A percentile compares a stretch with the other conserved stretches of the same genome.
Conservation (phyloP, 139 green algal species). For the Nannochloris sp. region DNA sequence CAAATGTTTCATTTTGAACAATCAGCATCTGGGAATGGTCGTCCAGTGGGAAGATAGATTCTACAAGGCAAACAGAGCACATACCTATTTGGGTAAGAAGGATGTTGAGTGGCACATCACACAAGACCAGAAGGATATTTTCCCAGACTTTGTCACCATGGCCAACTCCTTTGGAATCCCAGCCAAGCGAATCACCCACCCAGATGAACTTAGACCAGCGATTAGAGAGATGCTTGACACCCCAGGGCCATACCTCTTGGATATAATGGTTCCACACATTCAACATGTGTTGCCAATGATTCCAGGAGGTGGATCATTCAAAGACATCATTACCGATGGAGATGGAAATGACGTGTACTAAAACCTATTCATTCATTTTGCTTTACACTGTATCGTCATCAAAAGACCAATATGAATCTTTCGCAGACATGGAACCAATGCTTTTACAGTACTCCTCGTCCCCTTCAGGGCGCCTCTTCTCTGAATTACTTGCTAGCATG, state of each 20-base stretch:
- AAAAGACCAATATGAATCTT: constrained; percentile 62
- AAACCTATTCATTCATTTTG: constrained; percentile 6
- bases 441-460: constrained; percentile 62
- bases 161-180: constrained; percentile 69
- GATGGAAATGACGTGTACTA: constrained; percentile 58
- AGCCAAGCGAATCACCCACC: constrained; percentile 56
- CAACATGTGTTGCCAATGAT: constrained; percentile 99
- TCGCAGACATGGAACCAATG: constrained; percentile 46
- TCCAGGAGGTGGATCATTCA: constrained; percentile 85
- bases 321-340: constrained; percentile 93
- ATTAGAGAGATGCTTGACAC: constrained; percentile 85
- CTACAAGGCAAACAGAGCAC: constrained; percentile 97
- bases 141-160: constrained; percentile 94
- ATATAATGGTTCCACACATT: constrained; percentile 98
- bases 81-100: constrained; percentile 92
- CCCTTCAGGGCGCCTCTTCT: constrained; percentile 43
- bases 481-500: constrained; percentile 78
- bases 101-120: constrained; percentile 55
- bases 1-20: constrained; percentile 98
- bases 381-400: constrained; percentile 58
- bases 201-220: constrained; percentile 49
- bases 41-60: constrained; percentile 98
- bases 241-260: constrained; percentile 90
- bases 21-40: constrained; percentile 99
- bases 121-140: constrained; percentile 83